Evolutionary conservation across 352 stramenopile species (phyloP).

Genomic region (Globisporangium orthogonon): DNA sequence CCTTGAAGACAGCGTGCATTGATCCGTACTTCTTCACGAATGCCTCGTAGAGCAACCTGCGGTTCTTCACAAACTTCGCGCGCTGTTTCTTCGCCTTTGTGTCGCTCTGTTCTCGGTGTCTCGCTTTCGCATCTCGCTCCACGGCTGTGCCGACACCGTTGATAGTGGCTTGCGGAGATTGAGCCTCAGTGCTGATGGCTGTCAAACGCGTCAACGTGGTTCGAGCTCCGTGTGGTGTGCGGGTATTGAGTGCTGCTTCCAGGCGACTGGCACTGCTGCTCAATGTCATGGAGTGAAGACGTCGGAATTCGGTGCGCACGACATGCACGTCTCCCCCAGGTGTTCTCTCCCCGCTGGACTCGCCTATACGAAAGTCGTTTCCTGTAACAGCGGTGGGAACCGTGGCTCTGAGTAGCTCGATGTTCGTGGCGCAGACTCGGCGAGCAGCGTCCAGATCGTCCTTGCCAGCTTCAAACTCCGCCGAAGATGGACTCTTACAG

Average conservation of each 20-base stretch:
- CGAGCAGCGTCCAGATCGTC: conserved; percentile 14
- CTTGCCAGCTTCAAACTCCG: background rate
- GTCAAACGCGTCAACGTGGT: background rate
- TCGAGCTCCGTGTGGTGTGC: conserved; percentile 1
- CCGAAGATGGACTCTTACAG: conserved; percentile 20
- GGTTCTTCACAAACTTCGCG: conserved; percentile 25
- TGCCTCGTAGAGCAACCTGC: conserved; percentile 48
- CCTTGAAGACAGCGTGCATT: conserved; percentile 67
- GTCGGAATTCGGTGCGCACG: conserved; percentile 7
- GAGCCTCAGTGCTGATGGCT: background rate
- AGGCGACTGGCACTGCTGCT: conserved; percentile 14
- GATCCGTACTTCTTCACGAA: conserved; percentile 76
- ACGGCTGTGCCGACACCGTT: background rate
- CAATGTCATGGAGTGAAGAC: conserved; percentile 9
- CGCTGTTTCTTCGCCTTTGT: conserved; percentile 13
- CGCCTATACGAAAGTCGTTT: conserved; percentile 1
- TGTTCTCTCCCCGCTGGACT: background rate
- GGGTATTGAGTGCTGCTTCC: conserved; percentile 1
- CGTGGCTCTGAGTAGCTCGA: conserved; percentile 33
- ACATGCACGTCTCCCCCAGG: background rate
- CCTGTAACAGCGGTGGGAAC: conserved; percentile 9
- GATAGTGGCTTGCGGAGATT: background rate
- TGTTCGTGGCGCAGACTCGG: conserved; percentile 37
- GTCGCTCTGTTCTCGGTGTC: background rate
- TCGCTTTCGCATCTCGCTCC: background rate